A percentile compares a stretch with the other conserved stretches of the same genome.
These are phyloP conservation scores for Fusarium floridanum DNA, from an alignment of 2,329 filamentous ascomycete genomes.

Conservation along the genomic window DNA sequence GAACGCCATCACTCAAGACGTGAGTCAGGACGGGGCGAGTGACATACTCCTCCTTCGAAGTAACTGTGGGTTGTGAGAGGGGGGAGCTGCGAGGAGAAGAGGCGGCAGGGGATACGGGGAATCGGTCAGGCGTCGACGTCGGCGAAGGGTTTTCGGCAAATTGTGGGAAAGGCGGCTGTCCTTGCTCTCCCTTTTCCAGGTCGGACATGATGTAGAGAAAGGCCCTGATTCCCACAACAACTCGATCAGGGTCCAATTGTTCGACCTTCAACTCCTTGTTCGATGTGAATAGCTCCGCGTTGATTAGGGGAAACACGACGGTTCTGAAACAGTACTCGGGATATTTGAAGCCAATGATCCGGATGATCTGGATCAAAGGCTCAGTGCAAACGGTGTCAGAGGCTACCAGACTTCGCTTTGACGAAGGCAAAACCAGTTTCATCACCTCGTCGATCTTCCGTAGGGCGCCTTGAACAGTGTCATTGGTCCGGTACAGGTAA, in stretches of 20 bases:
- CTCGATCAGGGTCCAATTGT: conserved; percentile 93
- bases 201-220: conserved; percentile 95
- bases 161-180: conserved; percentile 85
- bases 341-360: conserved; percentile 93
- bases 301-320: conserved; percentile 95
- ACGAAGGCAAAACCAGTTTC: conserved; percentile 83
- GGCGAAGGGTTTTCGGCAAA: conserved; percentile 38
- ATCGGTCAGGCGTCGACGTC: conserved; percentile 57
- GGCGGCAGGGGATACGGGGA: conserved; percentile 59
- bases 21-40: conserved; percentile 74
- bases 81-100: conserved; percentile 51
- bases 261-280: conserved; percentile 86
- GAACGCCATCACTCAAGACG: conserved; percentile 79
- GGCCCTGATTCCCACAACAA: conserved; percentile 95
- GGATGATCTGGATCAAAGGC: conserved; percentile 91
- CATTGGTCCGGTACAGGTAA: conserved; percentile 87
- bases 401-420: conserved; percentile 83
- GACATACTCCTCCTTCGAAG: conserved; percentile 70
- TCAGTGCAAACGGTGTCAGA: conserved; percentile 88
- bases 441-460: conserved; percentile 92
- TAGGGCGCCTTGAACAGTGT: conserved; percentile 74
- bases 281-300: conserved; percentile 86
- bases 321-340: conserved; percentile 93
- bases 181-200: conserved; percentile 84
- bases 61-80: conserved; percentile 41